These are phyloP conservation scores for Microcos paniculata DNA, from an alignment of 345 rosid species.

Conservation along the genomic window DNA sequence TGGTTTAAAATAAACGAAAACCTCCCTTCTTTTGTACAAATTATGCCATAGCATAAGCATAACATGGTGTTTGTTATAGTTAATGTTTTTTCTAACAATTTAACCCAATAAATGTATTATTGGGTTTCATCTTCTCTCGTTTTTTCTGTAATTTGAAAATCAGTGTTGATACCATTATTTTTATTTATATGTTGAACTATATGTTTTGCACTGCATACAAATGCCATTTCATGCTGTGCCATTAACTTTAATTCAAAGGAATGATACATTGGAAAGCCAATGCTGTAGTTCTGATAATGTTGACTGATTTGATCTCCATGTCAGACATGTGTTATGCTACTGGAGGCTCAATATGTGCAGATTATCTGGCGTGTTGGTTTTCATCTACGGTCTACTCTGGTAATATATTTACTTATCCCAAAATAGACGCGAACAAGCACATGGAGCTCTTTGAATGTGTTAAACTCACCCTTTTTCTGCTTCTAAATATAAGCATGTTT, in stretches of 20 bases:
- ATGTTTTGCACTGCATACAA: neutral
- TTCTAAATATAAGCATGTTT: neutral
- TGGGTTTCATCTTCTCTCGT: neutral
- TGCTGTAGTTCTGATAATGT: slow-evolving; percentile 12
- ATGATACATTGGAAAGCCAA: neutral
- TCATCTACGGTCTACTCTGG: slow-evolving; percentile 89
- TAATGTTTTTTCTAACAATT: neutral
- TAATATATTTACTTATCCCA: slow-evolving; percentile 31
- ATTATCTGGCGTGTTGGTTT: slow-evolving; percentile 89
- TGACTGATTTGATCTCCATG: slow-evolving; percentile 15
- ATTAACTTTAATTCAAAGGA: neutral
- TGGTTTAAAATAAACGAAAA: neutral
- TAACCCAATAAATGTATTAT: neutral
- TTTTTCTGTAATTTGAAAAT: neutral
- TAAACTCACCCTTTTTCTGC: neutral
- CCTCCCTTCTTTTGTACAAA: neutral
- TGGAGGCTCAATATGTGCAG: slow-evolving; percentile 77
- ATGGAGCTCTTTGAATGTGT: neutral
- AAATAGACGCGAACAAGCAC: neutral
- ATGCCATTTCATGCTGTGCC: neutral
- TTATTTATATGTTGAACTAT: neutral
- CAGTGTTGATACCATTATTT: neutral
- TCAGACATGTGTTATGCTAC: slow-evolving; percentile 75
- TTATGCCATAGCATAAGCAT: neutral
- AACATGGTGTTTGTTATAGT: neutral